phyloP scores from a whole-genome alignment of 495 filamentous ascomycete species.

The Penicillium bovifimosum region DNA sequence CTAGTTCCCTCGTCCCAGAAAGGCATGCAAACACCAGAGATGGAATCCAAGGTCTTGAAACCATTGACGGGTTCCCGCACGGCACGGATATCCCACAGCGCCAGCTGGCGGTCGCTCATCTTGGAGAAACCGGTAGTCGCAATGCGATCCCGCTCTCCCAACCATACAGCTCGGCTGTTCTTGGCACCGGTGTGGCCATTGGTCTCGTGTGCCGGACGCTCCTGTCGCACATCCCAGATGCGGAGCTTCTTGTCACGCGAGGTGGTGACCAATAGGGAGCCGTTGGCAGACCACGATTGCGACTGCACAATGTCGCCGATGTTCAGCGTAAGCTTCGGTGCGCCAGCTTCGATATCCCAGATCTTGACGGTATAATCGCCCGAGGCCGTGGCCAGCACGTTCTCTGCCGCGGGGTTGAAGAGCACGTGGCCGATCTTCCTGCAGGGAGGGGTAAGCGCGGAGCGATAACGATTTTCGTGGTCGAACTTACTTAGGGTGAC shows the following conservation, averaged over 20 bases:
- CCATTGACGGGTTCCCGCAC: constrained; percentile 78
- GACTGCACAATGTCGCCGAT: constrained; percentile 91
- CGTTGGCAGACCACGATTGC: constrained; percentile 91
- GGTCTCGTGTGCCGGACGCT: constrained; percentile 78
- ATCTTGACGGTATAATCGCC: constrained; percentile 93
- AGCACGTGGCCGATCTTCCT: constrained; percentile 96
- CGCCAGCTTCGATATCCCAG: constrained; percentile 87
- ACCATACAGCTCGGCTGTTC: constrained; percentile 92
- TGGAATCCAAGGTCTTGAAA: constrained; percentile 82
- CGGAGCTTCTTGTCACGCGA: constrained; percentile 97
- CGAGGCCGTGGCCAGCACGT: constrained; percentile 90
- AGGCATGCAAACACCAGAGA: constrained; percentile 97
- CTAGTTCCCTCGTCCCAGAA: constrained; percentile 98
- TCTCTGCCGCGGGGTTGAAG: constrained; percentile 95
- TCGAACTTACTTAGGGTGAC: constrained; percentile 47
- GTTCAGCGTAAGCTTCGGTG: constrained; percentile 65
- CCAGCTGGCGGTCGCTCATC: constrained; percentile 96
- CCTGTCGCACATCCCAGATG: constrained; percentile 93
- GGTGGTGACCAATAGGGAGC: constrained; percentile 83
- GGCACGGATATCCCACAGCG: constrained; percentile 86
- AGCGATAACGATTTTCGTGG: not conserved
- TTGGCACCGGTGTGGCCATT: constrained; percentile 88
- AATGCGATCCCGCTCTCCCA: constrained; percentile 91
- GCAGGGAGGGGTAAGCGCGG: constrained; percentile 12
- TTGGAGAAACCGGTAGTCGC: constrained; percentile 95